A percentile compares a stretch with the other conserved stretches of the same genome.
Evolutionary conservation across 352 stramenopile species (phyloP).

Genomic region (Phytophthora ramorum): DNA sequence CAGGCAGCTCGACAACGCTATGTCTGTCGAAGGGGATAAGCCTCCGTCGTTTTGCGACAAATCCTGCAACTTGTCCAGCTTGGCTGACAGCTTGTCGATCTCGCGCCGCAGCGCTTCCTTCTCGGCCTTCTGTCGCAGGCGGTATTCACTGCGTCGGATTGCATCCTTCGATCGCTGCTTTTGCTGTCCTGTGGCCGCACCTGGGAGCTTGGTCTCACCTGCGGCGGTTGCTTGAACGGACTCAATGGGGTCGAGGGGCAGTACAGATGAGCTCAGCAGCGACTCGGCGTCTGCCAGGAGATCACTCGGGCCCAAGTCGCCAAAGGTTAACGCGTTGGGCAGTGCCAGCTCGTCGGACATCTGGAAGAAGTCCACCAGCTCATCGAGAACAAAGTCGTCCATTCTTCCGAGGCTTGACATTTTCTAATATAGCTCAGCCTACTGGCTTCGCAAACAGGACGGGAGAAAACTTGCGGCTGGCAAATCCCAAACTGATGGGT

Average conservation of each 20-base stretch:
- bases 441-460: constrained; percentile 24
- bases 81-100: constrained; percentile 37
- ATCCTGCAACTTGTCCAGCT: constrained; percentile 36
- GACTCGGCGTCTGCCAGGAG: constrained; percentile 4
- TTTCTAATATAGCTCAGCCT: no score
- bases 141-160: constrained; percentile 42
- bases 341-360: constrained; percentile 26
- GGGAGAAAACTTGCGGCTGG: constrained; percentile 19
- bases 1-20: constrained; percentile 27
- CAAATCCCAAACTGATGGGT: constrained; percentile 15
- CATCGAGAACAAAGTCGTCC: constrained; percentile 36
- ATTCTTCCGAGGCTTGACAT: constrained; percentile 35
- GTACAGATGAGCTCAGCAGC: constrained; percentile 1
- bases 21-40: constrained; percentile 20
- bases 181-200: not conserved
- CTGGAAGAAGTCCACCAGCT: constrained; percentile 35
- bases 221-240: not conserved
- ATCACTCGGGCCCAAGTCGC: constrained; percentile 2
- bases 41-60: not conserved
- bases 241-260: constrained; percentile 1
- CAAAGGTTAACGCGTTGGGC: constrained; percentile 10
- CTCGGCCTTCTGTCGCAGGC: constrained; percentile 44
- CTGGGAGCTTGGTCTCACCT: not conserved
- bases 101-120: constrained; percentile 37
- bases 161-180: constrained; percentile 34